These are phyloP conservation scores for Phenoliferia sp. DNA, from an alignment of 1,284 basidiomycete species.

Conservation along the genomic window DNA sequence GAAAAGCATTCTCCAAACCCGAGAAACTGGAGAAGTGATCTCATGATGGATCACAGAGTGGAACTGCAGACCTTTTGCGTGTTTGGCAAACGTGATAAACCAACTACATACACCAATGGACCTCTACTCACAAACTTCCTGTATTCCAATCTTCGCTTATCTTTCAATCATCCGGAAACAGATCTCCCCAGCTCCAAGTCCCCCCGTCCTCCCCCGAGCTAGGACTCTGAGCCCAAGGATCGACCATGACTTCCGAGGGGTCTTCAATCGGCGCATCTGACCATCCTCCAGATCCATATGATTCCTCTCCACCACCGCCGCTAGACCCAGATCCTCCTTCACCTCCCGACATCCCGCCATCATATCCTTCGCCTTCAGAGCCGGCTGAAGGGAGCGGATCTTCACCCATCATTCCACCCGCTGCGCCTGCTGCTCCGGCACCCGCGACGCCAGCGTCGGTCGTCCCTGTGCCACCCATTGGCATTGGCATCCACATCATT, in stretches of 20 bases:
- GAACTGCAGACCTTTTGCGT: too few species aligned
- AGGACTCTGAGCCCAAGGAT: constrained; percentile 29
- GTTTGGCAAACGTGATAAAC: too few species aligned
- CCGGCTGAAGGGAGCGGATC: constrained; percentile 17
- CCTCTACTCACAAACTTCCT: too few species aligned
- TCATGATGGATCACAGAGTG: too few species aligned
- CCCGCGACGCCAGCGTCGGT: constrained; percentile 12
- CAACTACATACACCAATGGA: too few species aligned
- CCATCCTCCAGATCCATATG: background rate
- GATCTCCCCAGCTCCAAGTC: constrained; percentile 30
- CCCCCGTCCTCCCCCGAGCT: constrained; percentile 23
- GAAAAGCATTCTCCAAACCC: too few species aligned
- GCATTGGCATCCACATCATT: constrained; percentile 26
- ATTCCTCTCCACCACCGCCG: background rate
- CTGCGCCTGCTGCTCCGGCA: constrained; percentile 7
- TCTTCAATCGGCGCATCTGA: constrained; percentile 34
- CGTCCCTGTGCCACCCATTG: constrained; percentile 24
- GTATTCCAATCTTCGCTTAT: too few species aligned
- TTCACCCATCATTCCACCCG: constrained; percentile 9
- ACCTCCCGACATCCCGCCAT: constrained; percentile 4
- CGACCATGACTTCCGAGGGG: constrained; percentile 5
- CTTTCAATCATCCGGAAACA: constrained; percentile 19
- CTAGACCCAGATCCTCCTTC: background rate
- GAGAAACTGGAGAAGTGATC: too few species aligned
- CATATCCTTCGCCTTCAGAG: constrained; percentile 1